A percentile compares a stretch with the other conserved stretches of the same genome.
These are phyloP conservation scores for Typha latifolia DNA, from an alignment of 176 grass and related monocot species.

Conservation along the genomic window DNA sequence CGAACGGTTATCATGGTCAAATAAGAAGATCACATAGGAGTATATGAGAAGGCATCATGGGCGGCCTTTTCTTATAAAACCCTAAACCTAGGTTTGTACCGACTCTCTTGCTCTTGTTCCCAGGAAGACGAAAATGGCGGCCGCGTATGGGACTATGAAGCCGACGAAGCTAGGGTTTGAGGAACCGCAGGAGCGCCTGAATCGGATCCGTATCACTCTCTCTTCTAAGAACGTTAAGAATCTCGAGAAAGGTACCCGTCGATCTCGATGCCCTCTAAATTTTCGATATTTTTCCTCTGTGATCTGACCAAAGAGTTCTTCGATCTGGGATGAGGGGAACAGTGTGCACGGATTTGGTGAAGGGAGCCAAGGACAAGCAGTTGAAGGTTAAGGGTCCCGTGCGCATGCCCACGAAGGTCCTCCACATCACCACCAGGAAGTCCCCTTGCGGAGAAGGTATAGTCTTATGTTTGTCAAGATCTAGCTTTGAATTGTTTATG, in stretches of 20 bases:
- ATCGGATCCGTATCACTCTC: conserved; percentile 45
- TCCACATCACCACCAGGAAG: conserved; percentile 52
- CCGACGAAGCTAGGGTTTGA: conserved; percentile 29
- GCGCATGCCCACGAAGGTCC: conserved; percentile 57
- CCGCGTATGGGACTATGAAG: conserved; percentile 33
- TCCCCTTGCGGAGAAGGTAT: conserved; percentile 57
- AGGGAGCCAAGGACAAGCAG: conserved; percentile 56
- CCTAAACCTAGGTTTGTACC: too few species aligned
- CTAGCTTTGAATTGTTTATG: too few species aligned
- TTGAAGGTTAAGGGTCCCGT: conserved; percentile 50
- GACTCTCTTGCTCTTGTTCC: too few species aligned
- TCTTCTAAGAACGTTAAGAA: conserved; percentile 45
- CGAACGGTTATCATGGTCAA: too few species aligned
- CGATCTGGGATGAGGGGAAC: background rate
- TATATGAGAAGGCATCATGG: too few species aligned
- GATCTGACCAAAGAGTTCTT: background rate
- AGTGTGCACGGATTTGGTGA: conserved; percentile 60
- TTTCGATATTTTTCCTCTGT: too few species aligned
- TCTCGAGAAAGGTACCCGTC: conserved; percentile 33
- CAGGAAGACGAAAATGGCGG: conserved; percentile 12
- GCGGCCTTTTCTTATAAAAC: too few species aligned
- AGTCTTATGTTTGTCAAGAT: background rate
- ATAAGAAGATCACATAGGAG: too few species aligned
- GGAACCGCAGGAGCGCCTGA: conserved; percentile 32
- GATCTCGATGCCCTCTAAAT: too few species aligned